These are phyloP conservation scores for Cucumis cinereus DNA, from an alignment of 306 rosid genomes.

Conservation along the genomic window DNA sequence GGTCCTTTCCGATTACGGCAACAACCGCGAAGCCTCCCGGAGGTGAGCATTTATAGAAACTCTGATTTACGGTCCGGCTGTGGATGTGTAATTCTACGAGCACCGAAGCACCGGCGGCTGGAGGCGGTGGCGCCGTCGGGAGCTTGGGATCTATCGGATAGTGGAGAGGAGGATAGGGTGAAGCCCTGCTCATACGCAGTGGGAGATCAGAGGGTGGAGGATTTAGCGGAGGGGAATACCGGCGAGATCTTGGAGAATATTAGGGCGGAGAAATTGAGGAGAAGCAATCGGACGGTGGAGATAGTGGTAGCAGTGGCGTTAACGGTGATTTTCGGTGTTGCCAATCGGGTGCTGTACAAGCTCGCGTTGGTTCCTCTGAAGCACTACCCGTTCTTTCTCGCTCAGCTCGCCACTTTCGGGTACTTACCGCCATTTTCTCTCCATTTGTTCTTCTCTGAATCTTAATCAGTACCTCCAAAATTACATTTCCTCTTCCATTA, in stretches of 20 bases:
- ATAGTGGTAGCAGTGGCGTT: slow-evolving; percentile 42
- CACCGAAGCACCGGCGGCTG: slow-evolving; percentile 6
- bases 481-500: neutral
- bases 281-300: slow-evolving; percentile 34
- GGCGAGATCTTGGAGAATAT: slow-evolving; percentile 10
- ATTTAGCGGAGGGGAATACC: slow-evolving; percentile 11
- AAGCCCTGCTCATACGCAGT: slow-evolving; percentile 31
- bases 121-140: slow-evolving; percentile 19
- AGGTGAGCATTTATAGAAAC: neutral
- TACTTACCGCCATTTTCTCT: slow-evolving; percentile 14
- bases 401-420: slow-evolving; percentile 94
- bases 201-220: slow-evolving; percentile 27
- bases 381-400: slow-evolving; percentile 81
- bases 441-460: neutral
- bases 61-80: neutral
- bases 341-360: slow-evolving; percentile 71
- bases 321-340: slow-evolving; percentile 76
- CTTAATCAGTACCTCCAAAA: neutral
- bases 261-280: slow-evolving; percentile 4
- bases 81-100: slow-evolving; percentile 14
- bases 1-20: slow-evolving; percentile 11
- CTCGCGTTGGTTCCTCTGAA: slow-evolving; percentile 85
- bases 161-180: slow-evolving; percentile 18
- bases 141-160: slow-evolving; percentile 30
- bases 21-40: neutral